Conservation (phyloP, 371 early-diverging fungal species). For the Actinomortierella ambigua region DNA sequence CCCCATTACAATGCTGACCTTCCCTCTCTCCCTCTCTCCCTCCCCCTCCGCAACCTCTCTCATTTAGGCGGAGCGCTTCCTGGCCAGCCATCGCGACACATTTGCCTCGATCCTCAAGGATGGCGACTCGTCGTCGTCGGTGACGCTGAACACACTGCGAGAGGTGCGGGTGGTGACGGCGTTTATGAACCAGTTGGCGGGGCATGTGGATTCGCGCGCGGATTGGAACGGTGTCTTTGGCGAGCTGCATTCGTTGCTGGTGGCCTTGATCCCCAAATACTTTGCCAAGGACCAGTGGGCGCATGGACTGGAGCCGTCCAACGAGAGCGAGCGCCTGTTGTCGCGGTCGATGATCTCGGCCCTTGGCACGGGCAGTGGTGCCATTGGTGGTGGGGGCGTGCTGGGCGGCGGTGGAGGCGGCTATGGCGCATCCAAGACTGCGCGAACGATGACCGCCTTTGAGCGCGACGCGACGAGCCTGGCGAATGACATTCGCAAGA, state of each 20-base stretch:
- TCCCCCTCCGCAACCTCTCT: too few species aligned
- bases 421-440: background rate
- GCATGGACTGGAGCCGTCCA: conserved; percentile 33
- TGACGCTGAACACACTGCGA: conserved; percentile 37
- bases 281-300: conserved; percentile 47
- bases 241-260: conserved; percentile 54
- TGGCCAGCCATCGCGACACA: conserved; percentile 45
- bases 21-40: too few species aligned
- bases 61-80: conserved; percentile 42
- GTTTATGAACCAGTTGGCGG: conserved; percentile 40
- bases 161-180: conserved; percentile 44
- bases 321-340: conserved; percentile 33
- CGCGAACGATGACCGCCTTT: conserved; percentile 14
- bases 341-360: conserved; percentile 17
- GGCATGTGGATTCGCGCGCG: conserved; percentile 13
- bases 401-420: conserved; percentile 4
- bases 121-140: conserved; percentile 14
- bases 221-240: conserved; percentile 19
- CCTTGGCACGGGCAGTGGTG: conserved; percentile 19
- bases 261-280: conserved; percentile 53
- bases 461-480: conserved; percentile 38
- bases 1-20: too few species aligned
- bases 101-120: conserved; percentile 42
- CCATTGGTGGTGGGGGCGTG: conserved; percentile 4
- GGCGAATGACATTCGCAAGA: conserved; percentile 46